A percentile compares a stretch with the other conserved stretches of the same genome.
phyloP scores from a whole-genome alignment of 2,329 filamentous ascomycete genomes.

The Fusarium solani-melongenae region DNA sequence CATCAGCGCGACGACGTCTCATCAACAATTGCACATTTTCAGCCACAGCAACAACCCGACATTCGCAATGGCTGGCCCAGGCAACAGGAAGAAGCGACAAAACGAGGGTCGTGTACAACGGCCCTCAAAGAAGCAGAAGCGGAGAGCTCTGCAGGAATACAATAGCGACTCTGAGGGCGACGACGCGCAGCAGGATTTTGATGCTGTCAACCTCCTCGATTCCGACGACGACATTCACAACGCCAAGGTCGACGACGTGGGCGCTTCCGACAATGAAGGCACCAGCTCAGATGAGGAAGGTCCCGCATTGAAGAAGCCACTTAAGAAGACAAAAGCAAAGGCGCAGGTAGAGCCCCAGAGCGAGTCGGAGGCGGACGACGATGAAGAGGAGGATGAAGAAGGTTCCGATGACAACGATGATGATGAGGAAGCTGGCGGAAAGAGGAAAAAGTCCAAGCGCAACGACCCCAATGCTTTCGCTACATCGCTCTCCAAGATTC shows the following conservation, averaged over 20 bases:
- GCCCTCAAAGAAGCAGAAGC: conserved; percentile 65
- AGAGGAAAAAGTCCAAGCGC: conserved; percentile 76
- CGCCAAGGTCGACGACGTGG: conserved; percentile 62
- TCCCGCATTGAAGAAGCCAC: conserved; percentile 43
- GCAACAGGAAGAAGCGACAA: conserved; percentile 51
- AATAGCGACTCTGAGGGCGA: conserved; percentile 64
- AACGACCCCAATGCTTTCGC: conserved; percentile 94
- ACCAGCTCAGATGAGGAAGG: conserved; percentile 53
- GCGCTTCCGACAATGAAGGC: conserved; percentile 50
- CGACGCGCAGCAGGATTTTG: conserved; percentile 54
- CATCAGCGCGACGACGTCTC: conserved; percentile 24
- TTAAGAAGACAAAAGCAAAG: conserved; percentile 46
- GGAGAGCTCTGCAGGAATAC: conserved; percentile 58
- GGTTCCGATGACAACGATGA: conserved; percentile 53
- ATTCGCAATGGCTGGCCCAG: conserved; percentile 48
- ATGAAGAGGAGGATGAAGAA: conserved; percentile 38
- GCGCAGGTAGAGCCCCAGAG: conserved; percentile 37
- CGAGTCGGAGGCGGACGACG: conserved; percentile 39
- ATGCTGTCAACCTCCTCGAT: conserved; percentile 65
- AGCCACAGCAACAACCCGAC: conserved; percentile 12
- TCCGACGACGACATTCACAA: conserved; percentile 69
- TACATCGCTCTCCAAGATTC: conserved; percentile 91
- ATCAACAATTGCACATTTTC: conserved; percentile 14
- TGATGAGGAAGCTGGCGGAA: conserved; percentile 50
- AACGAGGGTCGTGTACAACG: conserved; percentile 48